A percentile compares a stretch with the other conserved stretches of the same genome.
phyloP scores from a whole-genome alignment of 257 asterid species.

The Asclepias syriaca region DNA sequence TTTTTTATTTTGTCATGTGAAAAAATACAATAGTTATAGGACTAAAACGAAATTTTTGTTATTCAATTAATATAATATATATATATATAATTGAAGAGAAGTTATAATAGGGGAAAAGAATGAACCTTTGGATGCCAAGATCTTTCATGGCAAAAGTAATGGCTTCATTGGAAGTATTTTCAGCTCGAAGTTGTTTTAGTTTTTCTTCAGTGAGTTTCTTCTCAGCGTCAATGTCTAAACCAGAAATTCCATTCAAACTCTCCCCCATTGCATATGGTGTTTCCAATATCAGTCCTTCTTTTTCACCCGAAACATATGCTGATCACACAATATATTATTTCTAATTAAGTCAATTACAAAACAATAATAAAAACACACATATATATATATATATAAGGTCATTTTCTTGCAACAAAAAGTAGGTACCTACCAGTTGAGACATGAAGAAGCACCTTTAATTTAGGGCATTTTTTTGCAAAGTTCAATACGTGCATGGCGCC shows the following conservation, averaged over 20 bases:
- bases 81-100: no score
- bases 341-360: neutral
- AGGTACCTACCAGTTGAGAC: constrained; percentile 69
- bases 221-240: constrained; percentile 33
- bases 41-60: no score
- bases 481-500: constrained; percentile 59
- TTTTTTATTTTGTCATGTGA: no score
- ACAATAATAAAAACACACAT: no score
- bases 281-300: constrained; percentile 31
- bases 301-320: constrained; percentile 48
- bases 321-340: neutral
- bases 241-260: constrained; percentile 28
- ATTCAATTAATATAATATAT: no score
- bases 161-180: constrained; percentile 16
- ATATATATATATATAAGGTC: no score
- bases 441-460: constrained; percentile 52
- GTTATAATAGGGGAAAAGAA: no score
- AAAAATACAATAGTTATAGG: no score
- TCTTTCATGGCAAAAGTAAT: constrained; percentile 30
- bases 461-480: constrained; percentile 47
- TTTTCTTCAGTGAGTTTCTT: constrained; percentile 27
- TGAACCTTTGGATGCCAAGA: constrained; percentile 38
- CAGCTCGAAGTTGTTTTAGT: constrained; percentile 22
- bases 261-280: constrained; percentile 28
- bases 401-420: neutral